These are phyloP conservation scores for Cordyceps militaris DNA, from an alignment of 2,329 filamentous ascomycete genomes.

Conservation along the genomic window DNA sequence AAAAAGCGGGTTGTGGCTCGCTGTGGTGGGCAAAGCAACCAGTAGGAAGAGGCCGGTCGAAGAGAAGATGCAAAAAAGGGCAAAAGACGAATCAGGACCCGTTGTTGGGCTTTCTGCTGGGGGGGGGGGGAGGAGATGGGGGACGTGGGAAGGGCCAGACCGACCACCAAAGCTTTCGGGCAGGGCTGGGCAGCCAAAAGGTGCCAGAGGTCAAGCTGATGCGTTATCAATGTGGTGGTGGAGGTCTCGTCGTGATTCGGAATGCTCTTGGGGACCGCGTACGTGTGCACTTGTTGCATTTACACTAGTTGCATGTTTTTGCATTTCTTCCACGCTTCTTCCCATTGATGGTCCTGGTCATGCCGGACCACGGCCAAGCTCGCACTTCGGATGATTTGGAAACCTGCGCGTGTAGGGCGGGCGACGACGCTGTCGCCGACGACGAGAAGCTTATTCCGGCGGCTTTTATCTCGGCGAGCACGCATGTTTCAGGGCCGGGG, in stretches of 20 bases:
- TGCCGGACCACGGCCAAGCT: background rate
- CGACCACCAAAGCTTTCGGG: too few relatives aligned
- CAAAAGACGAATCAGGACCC: background rate
- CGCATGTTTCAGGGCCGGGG: background rate
- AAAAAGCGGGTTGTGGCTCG: constrained; percentile 9
- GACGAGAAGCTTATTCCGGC: background rate
- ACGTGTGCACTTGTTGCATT: background rate
- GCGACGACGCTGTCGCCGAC: background rate
- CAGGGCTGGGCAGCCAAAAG: background rate
- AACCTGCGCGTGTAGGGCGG: background rate
- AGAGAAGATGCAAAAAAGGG: background rate
- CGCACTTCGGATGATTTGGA: background rate
- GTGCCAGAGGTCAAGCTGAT: too few relatives aligned
- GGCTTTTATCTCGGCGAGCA: background rate
- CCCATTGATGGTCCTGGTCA: background rate
- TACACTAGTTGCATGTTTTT: background rate
- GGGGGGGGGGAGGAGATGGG: too few relatives aligned
- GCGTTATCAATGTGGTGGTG: too few relatives aligned
- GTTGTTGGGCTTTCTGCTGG: background rate
- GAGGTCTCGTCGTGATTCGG: too few relatives aligned
- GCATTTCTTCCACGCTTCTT: background rate
- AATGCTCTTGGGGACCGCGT: too few relatives aligned
- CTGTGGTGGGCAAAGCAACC: background rate
- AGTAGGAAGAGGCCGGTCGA: background rate
- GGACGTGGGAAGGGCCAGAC: background rate